A percentile compares a stretch with the other conserved stretches of the same genome.
Evolutionary conservation across 805 yeast species (phyloP).

Genomic region (Yarrowia sp.): DNA sequence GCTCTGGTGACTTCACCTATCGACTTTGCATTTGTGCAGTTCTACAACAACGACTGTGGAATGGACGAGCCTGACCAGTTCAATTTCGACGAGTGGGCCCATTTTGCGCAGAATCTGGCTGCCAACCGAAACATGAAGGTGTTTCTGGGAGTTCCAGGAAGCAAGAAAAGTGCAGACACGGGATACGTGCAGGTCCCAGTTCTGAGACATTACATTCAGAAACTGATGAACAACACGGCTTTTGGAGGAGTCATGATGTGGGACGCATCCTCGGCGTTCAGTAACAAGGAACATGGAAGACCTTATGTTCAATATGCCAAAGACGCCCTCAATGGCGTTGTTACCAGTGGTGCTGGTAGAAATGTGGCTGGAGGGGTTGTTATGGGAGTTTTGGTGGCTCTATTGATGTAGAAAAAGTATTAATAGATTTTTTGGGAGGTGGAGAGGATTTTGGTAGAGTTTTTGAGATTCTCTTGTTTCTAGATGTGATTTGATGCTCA

Average conservation of each 20-base stretch:
- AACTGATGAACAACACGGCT: slow-evolving; percentile 49
- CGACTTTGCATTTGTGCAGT: slow-evolving; percentile 86
- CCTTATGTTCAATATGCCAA: slow-evolving; percentile 10
- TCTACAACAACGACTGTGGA: slow-evolving; percentile 84
- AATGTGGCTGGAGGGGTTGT: not conserved
- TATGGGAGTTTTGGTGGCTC: not conserved
- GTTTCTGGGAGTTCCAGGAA: slow-evolving; percentile 78
- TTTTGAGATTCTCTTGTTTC: too few relatives aligned
- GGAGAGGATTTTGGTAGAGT: too few relatives aligned
- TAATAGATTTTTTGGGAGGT: too few relatives aligned
- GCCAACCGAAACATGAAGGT: slow-evolving; percentile 74
- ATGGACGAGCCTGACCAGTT: slow-evolving; percentile 55
- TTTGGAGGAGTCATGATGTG: slow-evolving; percentile 83
- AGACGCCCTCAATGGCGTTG: slow-evolving; percentile 15
- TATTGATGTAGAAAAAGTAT: not conserved
- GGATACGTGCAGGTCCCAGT: slow-evolving; percentile 61
- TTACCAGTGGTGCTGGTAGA: not conserved
- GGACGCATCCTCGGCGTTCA: slow-evolving; percentile 75
- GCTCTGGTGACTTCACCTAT: slow-evolving; percentile 69
- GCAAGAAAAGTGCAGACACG: slow-evolving; percentile 58
- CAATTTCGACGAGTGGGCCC: slow-evolving; percentile 77
- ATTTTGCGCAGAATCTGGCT: slow-evolving; percentile 63
- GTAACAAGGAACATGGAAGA: slow-evolving; percentile 48
- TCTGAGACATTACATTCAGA: slow-evolving; percentile 43
- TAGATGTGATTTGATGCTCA: too few relatives aligned